Evolutionary conservation across 2,329 filamentous ascomycete genomes (phyloP), one percentile per base, ranked within the genome.

Genomic region (Aulographum hederae): DNA sequence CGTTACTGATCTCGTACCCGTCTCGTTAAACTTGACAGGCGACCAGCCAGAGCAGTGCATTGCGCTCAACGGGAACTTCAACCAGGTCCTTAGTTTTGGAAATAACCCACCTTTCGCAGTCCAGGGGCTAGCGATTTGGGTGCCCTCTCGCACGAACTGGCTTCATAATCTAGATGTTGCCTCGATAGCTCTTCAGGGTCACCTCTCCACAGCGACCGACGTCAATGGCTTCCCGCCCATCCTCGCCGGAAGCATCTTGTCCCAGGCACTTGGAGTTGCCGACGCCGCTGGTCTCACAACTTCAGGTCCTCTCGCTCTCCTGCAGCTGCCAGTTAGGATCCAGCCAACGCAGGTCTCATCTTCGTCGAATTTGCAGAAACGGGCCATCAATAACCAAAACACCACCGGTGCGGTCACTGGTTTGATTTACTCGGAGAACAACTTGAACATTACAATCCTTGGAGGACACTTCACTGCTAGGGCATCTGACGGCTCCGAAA

Each of bases 121-220:
- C 1, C 54, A 70, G 31, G 84, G 85, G 2, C 82, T 98, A 45
- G 86, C 82, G 11, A 63, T 95, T 23, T 98, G 89, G 89, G 76
- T 95, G 5, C 80, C 80, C 3, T 91, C 84, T 3, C 63, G 67
- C 38, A 66, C 64, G 35, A 89, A 89, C 48, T 98, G 89, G 89
- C 62, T 98, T 12, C 72, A 82, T 46, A 89, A 91, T 41, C 57
- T 94, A 13, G 44, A 53, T 8, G 58, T 69, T 5, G 56, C 67
- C 5, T 64, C 73, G 19, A 72, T 79, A 33, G 62, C 68, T 5
- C 67, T 91, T 43, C 64, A 65, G 35, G 91, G 89, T 23, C 58
- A 73, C 34, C 63, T 98, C 28, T 78, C 74, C 13, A 67, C 80
- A 5, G 62, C 75, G 25, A 65, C 79, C n/a, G 62, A 74, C 32